These are phyloP conservation scores for Acorus gramineus DNA, from an alignment of 106 monocot species.

Conservation along the genomic window DNA sequence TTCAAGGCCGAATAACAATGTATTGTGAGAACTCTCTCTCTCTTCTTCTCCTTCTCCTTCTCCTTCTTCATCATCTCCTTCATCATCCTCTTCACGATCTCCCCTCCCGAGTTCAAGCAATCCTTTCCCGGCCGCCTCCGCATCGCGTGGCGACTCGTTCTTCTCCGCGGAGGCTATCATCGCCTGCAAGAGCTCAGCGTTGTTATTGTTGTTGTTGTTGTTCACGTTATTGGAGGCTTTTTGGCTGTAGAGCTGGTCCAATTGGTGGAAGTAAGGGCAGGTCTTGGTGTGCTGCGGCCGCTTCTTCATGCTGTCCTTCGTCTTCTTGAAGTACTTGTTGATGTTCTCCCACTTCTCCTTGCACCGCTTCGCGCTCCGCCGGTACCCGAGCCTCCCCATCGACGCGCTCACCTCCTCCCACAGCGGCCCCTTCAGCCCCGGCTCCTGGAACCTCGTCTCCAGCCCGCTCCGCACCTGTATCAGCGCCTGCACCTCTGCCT, in stretches of 20 bases:
- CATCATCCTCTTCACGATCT: background rate
- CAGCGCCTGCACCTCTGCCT: conserved; percentile 82
- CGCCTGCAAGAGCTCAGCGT: conserved; percentile 34
- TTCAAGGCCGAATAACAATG: background rate
- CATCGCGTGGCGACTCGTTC: background rate
- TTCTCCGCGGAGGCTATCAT: conserved; percentile 11
- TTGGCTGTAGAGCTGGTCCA: conserved; percentile 75
- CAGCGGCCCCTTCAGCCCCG: conserved; percentile 74
- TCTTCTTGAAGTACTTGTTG: conserved; percentile 96
- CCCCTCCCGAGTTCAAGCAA: background rate
- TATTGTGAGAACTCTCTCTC: background rate
- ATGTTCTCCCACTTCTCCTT: conserved; percentile 99
- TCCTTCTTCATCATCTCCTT: conserved; percentile 10
- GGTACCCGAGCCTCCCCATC: conserved; percentile 64
- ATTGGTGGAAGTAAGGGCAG: conserved; percentile 88
- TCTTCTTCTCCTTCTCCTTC: conserved; percentile 4
- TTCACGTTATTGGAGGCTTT: background rate
- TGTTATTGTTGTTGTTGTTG: background rate
- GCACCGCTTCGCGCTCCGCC: conserved; percentile 76
- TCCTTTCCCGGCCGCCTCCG: background rate
- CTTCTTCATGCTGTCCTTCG: conserved; percentile 74
- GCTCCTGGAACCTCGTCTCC: conserved; percentile 73
- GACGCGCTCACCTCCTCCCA: conserved; percentile 90
- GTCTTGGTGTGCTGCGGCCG: conserved; percentile 71
- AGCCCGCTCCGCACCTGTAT: conserved; percentile 62